These are phyloP conservation scores for Salvia splendens DNA, from an alignment of 257 asterid species.

Conservation along the genomic window DNA sequence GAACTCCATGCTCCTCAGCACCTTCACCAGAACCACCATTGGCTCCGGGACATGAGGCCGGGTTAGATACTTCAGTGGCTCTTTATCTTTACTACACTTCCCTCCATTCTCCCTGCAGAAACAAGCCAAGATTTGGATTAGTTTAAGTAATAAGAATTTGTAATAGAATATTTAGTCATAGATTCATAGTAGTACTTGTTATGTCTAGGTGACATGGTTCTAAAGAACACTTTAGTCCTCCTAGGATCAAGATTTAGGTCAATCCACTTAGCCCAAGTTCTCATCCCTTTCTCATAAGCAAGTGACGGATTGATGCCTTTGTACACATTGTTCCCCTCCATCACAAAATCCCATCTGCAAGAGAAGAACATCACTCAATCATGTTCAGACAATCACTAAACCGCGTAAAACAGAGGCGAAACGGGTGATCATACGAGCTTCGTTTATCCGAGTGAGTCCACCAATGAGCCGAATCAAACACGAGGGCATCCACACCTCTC, in stretches of 20 bases:
- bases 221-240: conserved; percentile 62
- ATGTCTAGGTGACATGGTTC: conserved; percentile 88
- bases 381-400: neutral
- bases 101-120: conserved; percentile 61
- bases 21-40: conserved; percentile 50
- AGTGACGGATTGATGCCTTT: conserved; percentile 57
- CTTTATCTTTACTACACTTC: conserved; percentile 67
- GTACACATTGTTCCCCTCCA: conserved; percentile 71
- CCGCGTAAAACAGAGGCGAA: neutral
- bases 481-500: conserved; percentile 86
- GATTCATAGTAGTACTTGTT: conserved; percentile 46
- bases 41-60: conserved; percentile 56
- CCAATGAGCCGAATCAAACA: conserved; percentile 95
- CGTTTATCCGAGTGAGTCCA: conserved; percentile 84
- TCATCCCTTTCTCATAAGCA: conserved; percentile 79
- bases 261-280: conserved; percentile 85
- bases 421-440: conserved; percentile 58
- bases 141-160: neutral
- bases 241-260: conserved; percentile 81
- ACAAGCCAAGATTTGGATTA: neutral
- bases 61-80: conserved; percentile 51
- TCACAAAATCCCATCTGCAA: conserved; percentile 78
- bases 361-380: conserved; percentile 14
- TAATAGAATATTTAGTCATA: neutral
- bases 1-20: conserved; percentile 55